These are phyloP conservation scores for Tardiomyces digboiensis DNA, from an alignment of 1,139 yeast genomes.

Conservation along the genomic window DNA sequence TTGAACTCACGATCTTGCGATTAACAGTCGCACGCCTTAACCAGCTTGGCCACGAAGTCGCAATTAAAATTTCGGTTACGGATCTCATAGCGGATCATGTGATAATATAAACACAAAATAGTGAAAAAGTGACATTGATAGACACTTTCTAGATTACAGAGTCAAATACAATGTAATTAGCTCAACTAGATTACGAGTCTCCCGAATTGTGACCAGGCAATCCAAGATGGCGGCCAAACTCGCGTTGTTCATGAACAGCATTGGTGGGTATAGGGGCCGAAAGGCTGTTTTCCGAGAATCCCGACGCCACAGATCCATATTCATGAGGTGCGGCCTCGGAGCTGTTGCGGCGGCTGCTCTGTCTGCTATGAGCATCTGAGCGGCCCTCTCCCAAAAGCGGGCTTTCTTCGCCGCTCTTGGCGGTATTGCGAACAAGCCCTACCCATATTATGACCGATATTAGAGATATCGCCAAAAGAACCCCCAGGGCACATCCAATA, in stretches of 20 bases:
- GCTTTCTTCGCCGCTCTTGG: background rate
- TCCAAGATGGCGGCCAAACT: slow-evolving; percentile 20
- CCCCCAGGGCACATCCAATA: slow-evolving; percentile 28
- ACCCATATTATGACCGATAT: slow-evolving; percentile 16
- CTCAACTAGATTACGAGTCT: too few relatives aligned
- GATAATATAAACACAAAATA: too few relatives aligned
- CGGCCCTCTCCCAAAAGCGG: slow-evolving; percentile 3
- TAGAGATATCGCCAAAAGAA: slow-evolving; percentile 14
- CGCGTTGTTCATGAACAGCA: slow-evolving; percentile 17
- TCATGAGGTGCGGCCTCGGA: too few relatives aligned
- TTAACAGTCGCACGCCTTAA: slow-evolving; percentile 53
- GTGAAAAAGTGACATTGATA: too few relatives aligned
- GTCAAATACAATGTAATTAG: too few relatives aligned
- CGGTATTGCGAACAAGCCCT: slow-evolving; percentile 4
- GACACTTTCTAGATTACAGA: too few relatives aligned
- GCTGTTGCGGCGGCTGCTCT: background rate
- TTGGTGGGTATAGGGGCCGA: slow-evolving; percentile 17
- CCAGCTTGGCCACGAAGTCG: slow-evolving; percentile 46
- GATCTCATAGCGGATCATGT: too few relatives aligned
- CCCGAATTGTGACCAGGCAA: slow-evolving; percentile 13
- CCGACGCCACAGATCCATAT: background rate
- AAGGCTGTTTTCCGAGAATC: background rate
- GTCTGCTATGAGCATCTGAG: slow-evolving; percentile 3
- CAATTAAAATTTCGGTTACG: background rate
- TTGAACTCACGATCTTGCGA: slow-evolving; percentile 52